phyloP scores from a whole-genome alignment of 108 stramenopile species.

The Schizochytrium sp. region DNA sequence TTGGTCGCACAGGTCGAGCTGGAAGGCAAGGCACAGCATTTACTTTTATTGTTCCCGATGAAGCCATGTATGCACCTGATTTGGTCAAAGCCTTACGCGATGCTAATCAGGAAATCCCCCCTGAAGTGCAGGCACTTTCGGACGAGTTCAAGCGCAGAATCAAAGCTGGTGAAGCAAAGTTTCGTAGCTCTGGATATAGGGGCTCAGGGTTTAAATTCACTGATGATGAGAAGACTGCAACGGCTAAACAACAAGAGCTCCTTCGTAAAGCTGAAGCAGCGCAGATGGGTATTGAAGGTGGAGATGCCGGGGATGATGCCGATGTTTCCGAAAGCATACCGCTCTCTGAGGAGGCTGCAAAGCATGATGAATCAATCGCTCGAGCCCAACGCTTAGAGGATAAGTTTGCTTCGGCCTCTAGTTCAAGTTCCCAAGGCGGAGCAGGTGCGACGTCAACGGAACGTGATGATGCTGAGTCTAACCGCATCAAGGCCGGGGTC shows the following conservation, averaged over 20 bases:
- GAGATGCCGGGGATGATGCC: slow-evolving; percentile 85
- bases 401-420: slow-evolving; percentile 64
- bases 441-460: not conserved
- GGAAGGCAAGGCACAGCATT: slow-evolving; percentile 92
- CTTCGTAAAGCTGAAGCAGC: slow-evolving; percentile 79
- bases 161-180: slow-evolving; percentile 89
- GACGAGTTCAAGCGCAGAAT: slow-evolving; percentile 92
- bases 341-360: not conserved
- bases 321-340: slow-evolving; percentile 73
- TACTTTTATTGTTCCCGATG: slow-evolving; percentile 94
- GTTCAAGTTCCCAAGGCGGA: no score
- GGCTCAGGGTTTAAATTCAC: slow-evolving; percentile 97
- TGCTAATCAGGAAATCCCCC: slow-evolving; percentile 86
- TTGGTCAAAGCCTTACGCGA: slow-evolving; percentile 90
- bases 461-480: not conserved
- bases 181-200: slow-evolving; percentile 91
- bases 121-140: slow-evolving; percentile 86
- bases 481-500: not conserved
- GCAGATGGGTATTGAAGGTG: slow-evolving; percentile 90
- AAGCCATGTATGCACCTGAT: slow-evolving; percentile 94
- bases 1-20: slow-evolving; percentile 96
- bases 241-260: slow-evolving; percentile 84
- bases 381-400: not conserved
- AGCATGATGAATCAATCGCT: not conserved
- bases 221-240: slow-evolving; percentile 90